A percentile compares a stretch with the other conserved stretches of the same genome.
phyloP scores from a whole-genome alignment of 1,284 basidiomycete genomes.

The Meira miltonrushii region DNA sequence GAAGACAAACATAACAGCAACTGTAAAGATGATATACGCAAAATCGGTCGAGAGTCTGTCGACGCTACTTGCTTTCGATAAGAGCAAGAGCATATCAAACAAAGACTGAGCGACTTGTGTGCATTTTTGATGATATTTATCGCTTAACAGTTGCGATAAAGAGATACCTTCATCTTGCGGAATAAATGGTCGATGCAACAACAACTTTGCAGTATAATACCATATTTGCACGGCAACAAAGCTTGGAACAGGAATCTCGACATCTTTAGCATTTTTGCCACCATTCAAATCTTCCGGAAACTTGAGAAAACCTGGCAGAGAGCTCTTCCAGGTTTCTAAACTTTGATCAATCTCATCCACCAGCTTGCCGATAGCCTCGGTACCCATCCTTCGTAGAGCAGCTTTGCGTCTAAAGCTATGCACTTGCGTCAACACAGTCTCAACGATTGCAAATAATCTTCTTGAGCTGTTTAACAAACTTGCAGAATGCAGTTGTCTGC shows the following conservation, averaged over 20 bases:
- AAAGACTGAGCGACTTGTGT: constrained; percentile 36
- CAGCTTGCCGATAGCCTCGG: constrained; percentile 19
- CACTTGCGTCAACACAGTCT: constrained; percentile 35
- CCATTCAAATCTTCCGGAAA: constrained; percentile 16
- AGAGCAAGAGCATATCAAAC: constrained; percentile 28
- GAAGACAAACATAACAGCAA: constrained; percentile 42
- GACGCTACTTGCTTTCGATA: constrained; percentile 26
- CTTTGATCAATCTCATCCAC: constrained; percentile 34
- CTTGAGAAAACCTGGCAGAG: constrained; percentile 29
- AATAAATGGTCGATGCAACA: constrained; percentile 43
- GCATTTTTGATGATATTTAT: constrained; percentile 28
- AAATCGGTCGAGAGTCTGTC: constrained; percentile 38
- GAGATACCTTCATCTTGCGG: constrained; percentile 37
- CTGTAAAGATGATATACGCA: constrained; percentile 45
- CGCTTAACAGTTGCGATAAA: constrained; percentile 29
- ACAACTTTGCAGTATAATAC: constrained; percentile 35
- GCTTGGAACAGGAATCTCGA: constrained; percentile 23
- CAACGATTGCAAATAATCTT: constrained; percentile 40
- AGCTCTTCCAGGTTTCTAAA: constrained; percentile 31
- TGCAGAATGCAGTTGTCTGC: constrained; percentile 28
- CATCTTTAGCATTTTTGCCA: constrained; percentile 19
- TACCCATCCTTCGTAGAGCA: constrained; percentile 27
- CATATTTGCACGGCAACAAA: constrained; percentile 24
- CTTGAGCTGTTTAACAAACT: constrained; percentile 39
- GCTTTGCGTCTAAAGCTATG: constrained; percentile 43